Evolutionary conservation across 306 rosid genomes (phyloP).

Genomic region (Ammopiptanthus mongolicus): DNA sequence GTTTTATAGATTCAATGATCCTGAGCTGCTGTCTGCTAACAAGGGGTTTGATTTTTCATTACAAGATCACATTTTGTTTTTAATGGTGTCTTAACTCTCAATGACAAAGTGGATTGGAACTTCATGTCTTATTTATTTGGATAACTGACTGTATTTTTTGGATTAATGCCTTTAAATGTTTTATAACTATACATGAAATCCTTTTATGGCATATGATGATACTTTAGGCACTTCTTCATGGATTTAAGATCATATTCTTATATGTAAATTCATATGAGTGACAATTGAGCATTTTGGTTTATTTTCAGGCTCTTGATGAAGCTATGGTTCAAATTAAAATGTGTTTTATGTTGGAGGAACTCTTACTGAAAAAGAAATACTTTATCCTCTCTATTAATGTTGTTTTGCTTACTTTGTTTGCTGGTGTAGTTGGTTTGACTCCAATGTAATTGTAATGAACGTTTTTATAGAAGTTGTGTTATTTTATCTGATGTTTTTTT

Average conservation of each 20-base stretch:
- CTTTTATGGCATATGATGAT: neutral
- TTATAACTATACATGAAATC: neutral
- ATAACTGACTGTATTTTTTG: neutral
- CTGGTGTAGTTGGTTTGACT: too few relatives aligned
- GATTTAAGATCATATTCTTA: conserved; percentile 5
- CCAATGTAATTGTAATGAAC: too few relatives aligned
- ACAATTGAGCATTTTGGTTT: conserved; percentile 16
- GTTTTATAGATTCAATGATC: neutral
- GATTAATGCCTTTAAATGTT: neutral
- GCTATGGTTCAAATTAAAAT: conserved; percentile 48
- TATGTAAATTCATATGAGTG: neutral
- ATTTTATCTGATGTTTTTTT: too few relatives aligned
- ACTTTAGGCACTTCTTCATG: neutral
- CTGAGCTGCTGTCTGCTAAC: neutral
- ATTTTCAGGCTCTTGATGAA: conserved; percentile 54
- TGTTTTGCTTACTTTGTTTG: too few relatives aligned
- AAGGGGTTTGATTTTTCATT: neutral
- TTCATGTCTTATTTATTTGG: neutral
- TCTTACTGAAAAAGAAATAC: conserved; percentile 65
- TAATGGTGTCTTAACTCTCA: neutral
- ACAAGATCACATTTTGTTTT: neutral
- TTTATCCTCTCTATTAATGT: too few relatives aligned
- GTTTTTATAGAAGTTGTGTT: too few relatives aligned
- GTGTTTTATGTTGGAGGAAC: conserved; percentile 63
- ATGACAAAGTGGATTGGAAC: neutral